Evolutionary conservation across 352 stramenopile genomes (phyloP), one percentile per base, ranked within the genome.

Genomic region (Pythium aristosporum): DNA sequence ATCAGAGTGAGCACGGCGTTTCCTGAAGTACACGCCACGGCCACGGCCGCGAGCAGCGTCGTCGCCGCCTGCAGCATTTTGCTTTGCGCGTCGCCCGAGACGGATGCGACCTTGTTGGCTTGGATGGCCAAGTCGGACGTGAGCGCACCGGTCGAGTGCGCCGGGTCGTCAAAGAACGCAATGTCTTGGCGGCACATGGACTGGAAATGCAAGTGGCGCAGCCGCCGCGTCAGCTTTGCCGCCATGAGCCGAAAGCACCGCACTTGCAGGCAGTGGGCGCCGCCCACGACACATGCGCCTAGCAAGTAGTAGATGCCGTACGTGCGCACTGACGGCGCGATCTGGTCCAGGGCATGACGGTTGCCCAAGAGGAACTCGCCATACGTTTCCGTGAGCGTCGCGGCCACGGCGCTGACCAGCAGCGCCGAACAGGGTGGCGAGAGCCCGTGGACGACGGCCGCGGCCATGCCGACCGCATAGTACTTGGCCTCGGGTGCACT

Each of bases 1-100:
- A 90, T 66, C 21, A 90, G 68, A 2, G 79, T 80, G 5, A 94
- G 60, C 46, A 85, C 51, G 79, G 78, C 89, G 28, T 65, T 79
- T 3, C 75, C 80, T 1, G 71, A 34, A 36, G 83, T 76, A 21
- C 87, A 78, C 13, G 81, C 77, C 34, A 88, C 77, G 13, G 73
- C 47, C n/a, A 87, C 55, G 11, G 73, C 76, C 16, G 66, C 67
- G 21, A 82, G 25, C 23, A 84, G 69, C 3, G 77, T 85, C 48
- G 76, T 79, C 11, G 76, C 28, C 11, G 75, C 68, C 37, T 85
- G 72, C 2, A 89, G 59, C 28, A 88, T 57, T 11, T 77, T 69
- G 0, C 73, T 74, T 47, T 80, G 73, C 2, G 75, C 50, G 28
- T 87, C 78, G 21, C 75, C 78, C 1, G 72, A 75, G 9, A 87